Evolutionary conservation across 345 rosid species (phyloP).

Genomic region (Turritis glabra): DNA sequence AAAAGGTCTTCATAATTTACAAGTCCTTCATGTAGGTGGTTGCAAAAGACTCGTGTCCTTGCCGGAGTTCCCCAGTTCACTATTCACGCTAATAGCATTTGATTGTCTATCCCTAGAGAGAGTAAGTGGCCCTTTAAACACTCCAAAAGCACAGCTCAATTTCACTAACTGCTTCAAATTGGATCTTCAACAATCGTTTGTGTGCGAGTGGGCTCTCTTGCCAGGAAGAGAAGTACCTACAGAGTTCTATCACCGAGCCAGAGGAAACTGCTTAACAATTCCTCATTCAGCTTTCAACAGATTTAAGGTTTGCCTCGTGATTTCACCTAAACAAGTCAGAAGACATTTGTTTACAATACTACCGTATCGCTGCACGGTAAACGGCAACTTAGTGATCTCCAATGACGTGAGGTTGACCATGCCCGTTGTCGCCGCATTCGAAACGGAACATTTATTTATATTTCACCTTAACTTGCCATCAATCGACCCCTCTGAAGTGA

Average conservation of each 20-base stretch:
- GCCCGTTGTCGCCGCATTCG: too few relatives aligned
- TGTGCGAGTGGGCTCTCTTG: neutral
- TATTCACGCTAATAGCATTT: neutral
- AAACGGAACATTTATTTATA: neutral
- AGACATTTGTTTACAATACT: too few relatives aligned
- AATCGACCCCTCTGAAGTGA: neutral
- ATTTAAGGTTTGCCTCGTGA: neutral
- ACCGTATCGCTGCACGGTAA: neutral
- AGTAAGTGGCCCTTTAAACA: neutral
- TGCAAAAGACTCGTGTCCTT: neutral
- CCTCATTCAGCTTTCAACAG: neutral
- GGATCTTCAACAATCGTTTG: neutral
- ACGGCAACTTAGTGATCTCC: neutral
- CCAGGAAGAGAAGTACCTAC: neutral
- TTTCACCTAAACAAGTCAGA: too few relatives aligned
- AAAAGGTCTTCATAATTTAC: neutral
- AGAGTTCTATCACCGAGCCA: neutral
- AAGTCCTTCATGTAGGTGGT: fast-evolving
- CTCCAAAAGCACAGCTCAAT: neutral
- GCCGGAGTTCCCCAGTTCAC: neutral
- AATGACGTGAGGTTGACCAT: neutral
- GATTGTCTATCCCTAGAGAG: neutral
- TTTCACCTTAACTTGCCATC: neutral
- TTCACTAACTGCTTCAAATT: neutral
- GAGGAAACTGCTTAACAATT: neutral